Base-by-base conservation (phyloP, 2,329 filamentous ascomycete species). In the Neofusicoccum parvum region DNA sequence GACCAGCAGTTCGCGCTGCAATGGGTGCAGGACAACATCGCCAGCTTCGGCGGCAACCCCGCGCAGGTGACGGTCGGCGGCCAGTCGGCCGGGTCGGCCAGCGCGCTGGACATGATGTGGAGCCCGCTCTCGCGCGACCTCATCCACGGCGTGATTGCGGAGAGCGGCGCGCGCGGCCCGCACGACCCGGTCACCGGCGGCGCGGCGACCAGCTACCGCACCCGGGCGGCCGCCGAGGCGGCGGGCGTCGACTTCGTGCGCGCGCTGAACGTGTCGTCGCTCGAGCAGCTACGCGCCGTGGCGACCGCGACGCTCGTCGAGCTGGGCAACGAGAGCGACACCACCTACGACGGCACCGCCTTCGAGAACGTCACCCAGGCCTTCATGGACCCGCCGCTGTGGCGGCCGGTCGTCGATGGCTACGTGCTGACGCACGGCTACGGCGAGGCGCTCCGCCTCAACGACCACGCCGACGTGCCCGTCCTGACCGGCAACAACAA, bases 401-500 rank as follows among this genome's bases (percentile, higher is more conserved):
- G 46, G 46, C 46, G 59, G 5, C 59, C 49, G 15, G 64, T 45
- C 6, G 34, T 62, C 17, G 59, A 62, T n/a, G 59, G 59, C 17
- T 67, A 72, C 20, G 59, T 62, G 11, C 59, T 62, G 32, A 20
- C 59, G 2, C 59, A 51, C 34, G 48, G 45, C 34, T 62, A 62
- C 59, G 36, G 59, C 34, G 59, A 62, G 20, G 34, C 59, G 5
- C 59, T 62, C 17, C n/a, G 17, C 23, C 34, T 50, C 11, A 34
- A 34, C 20, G 46, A 51, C 20, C 59, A 63, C 20, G 80, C 85
- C 0, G 79, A 85, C 23, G 76, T 87, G 27, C 80, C 81, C 17
- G 79, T 88, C 12, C 84, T 89, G 70, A 86, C 87, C 72, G 86
- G 86, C 62, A 81, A 79, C 50, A 82, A 80, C 3, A 79, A 77